Evolutionary conservation across 768 basidiomycete genomes (phyloP), one percentile per base, ranked within the genome.

Genomic region (Russula sp.): DNA sequence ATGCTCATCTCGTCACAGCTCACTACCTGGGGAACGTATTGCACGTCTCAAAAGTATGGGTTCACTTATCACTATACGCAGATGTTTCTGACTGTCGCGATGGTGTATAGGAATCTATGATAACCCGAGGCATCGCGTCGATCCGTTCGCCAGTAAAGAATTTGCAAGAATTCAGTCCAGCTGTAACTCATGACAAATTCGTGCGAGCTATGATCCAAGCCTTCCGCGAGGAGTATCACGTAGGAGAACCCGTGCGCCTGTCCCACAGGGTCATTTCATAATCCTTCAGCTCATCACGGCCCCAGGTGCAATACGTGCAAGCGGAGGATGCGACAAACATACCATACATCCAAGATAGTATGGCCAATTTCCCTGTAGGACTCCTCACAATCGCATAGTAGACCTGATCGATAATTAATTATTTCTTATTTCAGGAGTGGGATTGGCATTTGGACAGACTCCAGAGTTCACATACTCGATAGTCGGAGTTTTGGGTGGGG

Each of bases 121-220:
- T 84, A 38, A 92, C 92, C 2, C 90, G 87, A 73, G 92, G 92
- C 0, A 89, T 98, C 46, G 84, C 87, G 1, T 98, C 94, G 26
- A 91, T 98, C 18, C 88, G 92, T 54, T 97, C 96, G 2, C 92
- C 94, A 0, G 96, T 98, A 0, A 84, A 86, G 71, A 98, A 97
- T 69, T 79, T 98, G 36, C 79, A 77, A 42, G 80, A 84, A 64
- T 84, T 79, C 70, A 79, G 76, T 60, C 66, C 78, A 5, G 63
- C 69, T 3, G 75, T 88, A 52, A 83, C 80, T 9, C 93, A 98
- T 69, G 83, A 87, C 16, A 67, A 73, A 0, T 98, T 98, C 72
- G 79, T 87, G 30, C 68, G 79, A 5, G 88, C 90, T 18, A 84
- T 96, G 20, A 76, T 87, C 11, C 62, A 75, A 5, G 85, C 88